Base-by-base conservation (phyloP, 1,284 basidiomycete species). In the Ceratobasidium sp. region DNA sequence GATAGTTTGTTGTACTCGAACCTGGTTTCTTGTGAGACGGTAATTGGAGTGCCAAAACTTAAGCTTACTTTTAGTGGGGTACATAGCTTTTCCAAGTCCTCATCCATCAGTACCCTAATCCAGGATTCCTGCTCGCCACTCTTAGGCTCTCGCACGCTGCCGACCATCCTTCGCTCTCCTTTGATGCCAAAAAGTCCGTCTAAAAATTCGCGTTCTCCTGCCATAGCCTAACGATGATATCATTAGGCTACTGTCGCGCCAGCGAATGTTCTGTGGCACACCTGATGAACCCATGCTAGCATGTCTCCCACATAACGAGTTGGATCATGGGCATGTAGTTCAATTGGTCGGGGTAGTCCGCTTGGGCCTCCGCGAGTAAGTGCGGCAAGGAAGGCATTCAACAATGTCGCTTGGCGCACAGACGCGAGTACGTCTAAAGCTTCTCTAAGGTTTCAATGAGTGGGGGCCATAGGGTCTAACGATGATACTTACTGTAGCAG, bases 281-380 rank as follows among this genome's bases (percentile, higher is more conserved):
- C 67, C 67, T 99, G 97, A 81, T 99, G 96, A 0, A 98, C 90
- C 97, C 96, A 99, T 0, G 96, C 96, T 3, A 99, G 87, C 94
- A 99, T 98, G 80, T 98, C 96, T 21, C 96, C 96, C 16, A 97
- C 90, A 79, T 99, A 99, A 30, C 96, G 89, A 75, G 95, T 86
- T 0, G 96, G 95, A 79, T 99, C 96, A 78, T 99, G 96, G 0
- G 96, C 96, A 78, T 98, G 95, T 2, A 98, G 84, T 80, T 99
- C 96, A 75, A 99, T 98, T 0, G 96, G 96, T 2, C 95, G 87
- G 0, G 95, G 94, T 1, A 95, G 83, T 30, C 94, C 93, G 42
- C 90, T 89, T 0, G 93, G 93, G 0, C 94, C 94, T 14, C 96
- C 96, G 11, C 92, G 86, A 0, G 95, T 98, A 18, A 98, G 84